Conservation (phyloP, 768 basidiomycete genomes). For the Dentipellis sp. region DNA sequence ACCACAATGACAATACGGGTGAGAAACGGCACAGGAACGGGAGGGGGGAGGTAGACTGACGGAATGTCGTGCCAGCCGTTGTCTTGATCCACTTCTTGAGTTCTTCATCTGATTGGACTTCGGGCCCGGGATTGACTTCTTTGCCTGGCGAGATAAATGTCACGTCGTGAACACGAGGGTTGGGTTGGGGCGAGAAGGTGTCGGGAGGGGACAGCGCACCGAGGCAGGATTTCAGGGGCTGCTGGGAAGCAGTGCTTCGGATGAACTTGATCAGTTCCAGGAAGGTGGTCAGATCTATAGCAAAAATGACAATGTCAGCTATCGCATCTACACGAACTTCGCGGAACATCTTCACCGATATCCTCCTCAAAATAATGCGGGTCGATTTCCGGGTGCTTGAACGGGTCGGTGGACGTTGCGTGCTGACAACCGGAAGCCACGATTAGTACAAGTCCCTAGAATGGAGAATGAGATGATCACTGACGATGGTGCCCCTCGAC, state of each 20-base stretch:
- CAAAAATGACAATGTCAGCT: neutral
- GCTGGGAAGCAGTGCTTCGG: conserved; percentile 10
- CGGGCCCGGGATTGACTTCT: conserved; percentile 23
- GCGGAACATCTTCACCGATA: conserved; percentile 16
- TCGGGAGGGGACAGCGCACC: neutral
- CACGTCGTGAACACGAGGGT: neutral
- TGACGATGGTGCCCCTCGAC: conserved; percentile 40
- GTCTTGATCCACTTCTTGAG: conserved; percentile 1
- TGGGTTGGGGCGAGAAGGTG: neutral
- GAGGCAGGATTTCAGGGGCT: neutral
- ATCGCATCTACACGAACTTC: neutral
- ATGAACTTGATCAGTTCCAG: conserved; percentile 22
- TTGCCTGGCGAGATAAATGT: conserved; percentile 2
- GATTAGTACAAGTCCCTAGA: neutral
- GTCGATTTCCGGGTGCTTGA: conserved; percentile 20
- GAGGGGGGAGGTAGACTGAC: conserved; percentile 2
- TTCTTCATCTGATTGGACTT: conserved; percentile 21
- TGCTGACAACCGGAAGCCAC: conserved; percentile 17
- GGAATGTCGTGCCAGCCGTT: neutral
- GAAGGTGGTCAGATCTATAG: conserved; percentile 20
- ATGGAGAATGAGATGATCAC: conserved; percentile 9
- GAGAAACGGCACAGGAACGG: neutral
- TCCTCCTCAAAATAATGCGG: conserved; percentile 25
- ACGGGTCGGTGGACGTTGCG: conserved; percentile 21
- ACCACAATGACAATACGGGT: neutral